Evolutionary conservation across 129 eudicot genomes (phyloP), one percentile per base, ranked within the genome.

Genomic region (Flaveria robusta): DNA sequence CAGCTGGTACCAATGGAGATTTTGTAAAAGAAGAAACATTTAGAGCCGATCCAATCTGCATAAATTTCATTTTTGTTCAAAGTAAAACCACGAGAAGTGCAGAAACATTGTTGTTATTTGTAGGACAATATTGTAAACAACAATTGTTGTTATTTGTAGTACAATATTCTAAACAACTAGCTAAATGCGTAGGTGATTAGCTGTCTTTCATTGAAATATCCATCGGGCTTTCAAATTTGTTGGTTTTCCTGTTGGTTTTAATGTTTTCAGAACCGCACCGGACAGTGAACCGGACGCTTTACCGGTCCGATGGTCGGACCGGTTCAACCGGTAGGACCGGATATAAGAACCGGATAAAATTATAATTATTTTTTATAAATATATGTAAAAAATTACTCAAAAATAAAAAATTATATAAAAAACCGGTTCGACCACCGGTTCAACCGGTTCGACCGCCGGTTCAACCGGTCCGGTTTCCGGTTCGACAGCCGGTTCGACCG

Each of bases 51-150:
- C 12, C 43, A 39, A 73, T 80, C 79, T 22, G 69, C 54, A 42
- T 23, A 10, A 74, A 52, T 26, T 73, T 66, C 83, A 79, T 79
- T 11, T 24, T 27, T 15, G 39, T 20, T 49, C 12, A 52, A 60
- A 59, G 41, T 49, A 14, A 70, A 79, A 29, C 19, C 18, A 34
- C 49, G 62, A 46, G 4, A 50, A 50, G 15, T 71, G 66, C 16
- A 18, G 43, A 78, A 49, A 42, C 27, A n/a, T 71, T 49, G 10
- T 7, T 9, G 14, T 23, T 37, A 63, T 71, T 34, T 49, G 46
- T 71, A 16, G 34, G 66, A 22, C 16, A 58, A 60, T 26, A 26
- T 54, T 54, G 22, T 16, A 64, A 64, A 64, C 68, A 26, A 62
- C 11, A n/a, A n/a, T 71, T 49, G 10, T 7, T 9, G 14, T 23